Evolutionary conservation across 2,329 filamentous ascomycete species (phyloP), one percentile per base, ranked within the genome.

Genomic region (Calonectria multiphialidica): DNA sequence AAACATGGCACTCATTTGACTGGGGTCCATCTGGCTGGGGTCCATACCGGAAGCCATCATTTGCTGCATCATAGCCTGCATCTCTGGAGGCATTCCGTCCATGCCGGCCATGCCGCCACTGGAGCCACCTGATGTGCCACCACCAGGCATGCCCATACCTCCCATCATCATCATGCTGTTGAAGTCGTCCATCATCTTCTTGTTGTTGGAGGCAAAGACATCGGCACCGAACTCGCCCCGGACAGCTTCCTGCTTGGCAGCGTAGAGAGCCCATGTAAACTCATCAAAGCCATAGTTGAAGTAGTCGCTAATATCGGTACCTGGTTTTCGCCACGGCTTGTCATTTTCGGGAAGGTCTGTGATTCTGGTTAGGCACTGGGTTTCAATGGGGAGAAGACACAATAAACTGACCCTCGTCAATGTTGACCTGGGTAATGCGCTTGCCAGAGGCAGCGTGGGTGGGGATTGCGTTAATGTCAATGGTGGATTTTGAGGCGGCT

Each of bases 281-380:
- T 98, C 96, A 85, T 98, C 96, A 81, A 98, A 98, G 71, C 96
- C 96, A 84, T 98, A 98, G 87, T 98, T 98, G 90, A 98, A 98
- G 86, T 98, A 98, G 83, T 99, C 97, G 72, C 94, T 97, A 67
- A 98, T 91, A 80, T 99, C 97, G 13, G 96, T 96, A 57, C 97
- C 97, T 0, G 97, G 97, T 75, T 96, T 93, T 53, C 97, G 93
- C 97, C 97, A 99, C 21, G 96, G 96, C 83, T 98, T 98, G 74
- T 96, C 94, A 79, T 95, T 95, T 9, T 94, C 93, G 44, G 91
- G 89, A 23, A 96, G 90, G 79, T 93, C 91, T 89, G 72, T 35
- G 7, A 13, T 71, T 53, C 55, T 67, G 42, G 76, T 28, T 63
- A 70, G 65, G 37, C 21, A 50, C 23, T 25, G 53, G 18, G 23